Base-by-base conservation (phyloP, 2,329 filamentous ascomycete genomes). In the Talaromyces sp. region DNA sequence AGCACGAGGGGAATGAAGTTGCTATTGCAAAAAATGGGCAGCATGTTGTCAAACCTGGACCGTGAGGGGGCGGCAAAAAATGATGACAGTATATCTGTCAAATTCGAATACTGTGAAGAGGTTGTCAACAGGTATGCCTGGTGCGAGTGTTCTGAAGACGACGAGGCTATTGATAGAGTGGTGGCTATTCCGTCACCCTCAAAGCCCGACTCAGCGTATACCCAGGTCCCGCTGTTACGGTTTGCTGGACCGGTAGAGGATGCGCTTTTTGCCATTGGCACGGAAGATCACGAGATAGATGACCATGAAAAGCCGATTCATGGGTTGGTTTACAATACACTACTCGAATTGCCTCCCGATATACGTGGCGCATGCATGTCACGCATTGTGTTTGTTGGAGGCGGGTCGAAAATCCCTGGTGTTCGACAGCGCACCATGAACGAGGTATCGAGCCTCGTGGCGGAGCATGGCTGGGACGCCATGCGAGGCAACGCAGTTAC, bases 251-350 rank as follows among this genome's bases (percentile, higher is more conserved):
- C 92, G 0, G 90, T 88, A 63, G 91, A 97, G 69, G 82, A 81
- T 28, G 83, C 87, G 0, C 87, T 97, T 60, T 91, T 98, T 66
- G 88, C 77, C 4, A 81, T 70, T 66, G 82, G 69, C 69, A 81
- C 68, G 71, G 77, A 77, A 64, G 77, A 69, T 68, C 78, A 70
- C 72, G 85, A 87, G 44, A 87, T 92, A 64, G 95, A 99, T 70
- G 93, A 98, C 68, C 83, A 99, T 67, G 93, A 98, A 65, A 82
- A 90, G 19, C 88, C 93, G 0, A 70, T 98, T 1, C 91, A 90
- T 57, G 72, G 87, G 13, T 82, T 98, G 9, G 80, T 96, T 2
- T 96, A 96, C 75, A 84, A 85, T 58, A 84, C 87, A 42, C 82
- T 99, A 1, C 80, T 96, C 1, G 82, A 85, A 8, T 80, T 97